Evolutionary conservation across 78 protist species (phyloP), one percentile per base, ranked within the genome.

Genomic region (Dictyostelium brefeldianum): DNA sequence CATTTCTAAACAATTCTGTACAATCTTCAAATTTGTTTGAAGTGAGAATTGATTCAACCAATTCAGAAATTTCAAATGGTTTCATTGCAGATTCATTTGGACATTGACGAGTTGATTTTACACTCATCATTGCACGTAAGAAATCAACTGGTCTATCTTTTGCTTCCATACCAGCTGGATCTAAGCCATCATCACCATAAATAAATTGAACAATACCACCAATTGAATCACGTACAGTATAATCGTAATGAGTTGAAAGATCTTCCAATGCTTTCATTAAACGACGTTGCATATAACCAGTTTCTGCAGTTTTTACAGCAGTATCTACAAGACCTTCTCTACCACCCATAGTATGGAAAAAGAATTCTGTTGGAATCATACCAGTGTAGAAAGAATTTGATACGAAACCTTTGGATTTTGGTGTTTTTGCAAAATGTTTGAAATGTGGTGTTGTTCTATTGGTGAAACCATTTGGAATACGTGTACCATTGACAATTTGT

Each of bases 251-350:
- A 6, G 95, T 81, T 7, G 90, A 77, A 53, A 99, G 96, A 83
- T 99, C 99, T 79, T 99, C 99, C 36, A 99, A 96, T 11, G 99
- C 99, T 87, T 96, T 96, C 96, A 96, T 90, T 20, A 96, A 82
- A 46, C 98, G 97, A 46, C 98, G 95, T 91, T 98, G 99, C 99
- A 98, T 98, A 80, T 99, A 99, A 3, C 99, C 99, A 4, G 99
- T 99, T 81, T 99, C 99, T 36, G 99, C 99, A 1, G 99, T 99
- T 94, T 99, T 99, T 82, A 99, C 99, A 14, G 99, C 99, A 0
- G 99, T 98, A 93, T 99, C 99, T 18, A 97, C 98, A 4, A 97
- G 96, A 81, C 99, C 99, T 83, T 98, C 99, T 9, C 99, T 83
- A 20, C 99, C 99, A 12, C 98, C 99, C 99, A 99, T 99, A 20